phyloP scores from a whole-genome alignment of 2,329 filamentous ascomycete species.

The Apiospora hydei region DNA sequence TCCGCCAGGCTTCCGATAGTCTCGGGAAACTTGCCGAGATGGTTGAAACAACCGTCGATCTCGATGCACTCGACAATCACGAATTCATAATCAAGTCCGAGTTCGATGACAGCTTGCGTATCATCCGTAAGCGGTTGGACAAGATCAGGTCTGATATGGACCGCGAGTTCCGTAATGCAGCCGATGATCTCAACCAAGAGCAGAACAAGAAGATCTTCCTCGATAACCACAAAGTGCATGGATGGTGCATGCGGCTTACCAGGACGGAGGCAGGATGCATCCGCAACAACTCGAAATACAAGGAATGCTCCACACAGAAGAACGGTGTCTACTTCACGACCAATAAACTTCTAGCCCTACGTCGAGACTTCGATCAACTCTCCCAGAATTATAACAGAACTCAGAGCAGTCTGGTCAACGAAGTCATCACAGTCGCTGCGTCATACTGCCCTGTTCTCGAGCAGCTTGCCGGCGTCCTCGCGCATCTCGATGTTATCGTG shows the following conservation, averaged over 20 bases:
- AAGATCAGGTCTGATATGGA: conserved; percentile 84
- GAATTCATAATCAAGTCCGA: conserved; percentile 99
- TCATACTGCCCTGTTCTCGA: conserved; percentile 96
- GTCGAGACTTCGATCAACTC: conserved; percentile 91
- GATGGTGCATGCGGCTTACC: conserved; percentile 95
- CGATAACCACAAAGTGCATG: conserved; percentile 94
- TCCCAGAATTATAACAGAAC: conserved; percentile 95
- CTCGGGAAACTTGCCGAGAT: conserved; percentile 92
- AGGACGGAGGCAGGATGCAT: conserved; percentile 92
- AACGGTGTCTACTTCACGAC: conserved; percentile 99
- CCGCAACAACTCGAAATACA: conserved; percentile 86
- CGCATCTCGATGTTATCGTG: conserved; percentile 94
- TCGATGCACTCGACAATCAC: conserved; percentile 93
- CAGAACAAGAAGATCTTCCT: conserved; percentile 98
- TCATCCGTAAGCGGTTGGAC: conserved; percentile 92
- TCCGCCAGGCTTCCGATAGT: conserved; percentile 78
- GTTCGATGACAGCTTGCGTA: conserved; percentile 86
- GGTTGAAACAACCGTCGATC: conserved; percentile 97
- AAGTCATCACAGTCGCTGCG: conserved; percentile 91
- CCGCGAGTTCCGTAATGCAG: conserved; percentile 77
- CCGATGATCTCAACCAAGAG: conserved; percentile 85
- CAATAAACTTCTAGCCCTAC: conserved; percentile 76
- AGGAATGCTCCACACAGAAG: conserved; percentile 97
- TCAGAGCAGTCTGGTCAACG: conserved; percentile 86
- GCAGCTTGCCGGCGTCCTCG: conserved; percentile 84